Conservation (phyloP, 306 rosid species). For the Trifolium pratense region DNA sequence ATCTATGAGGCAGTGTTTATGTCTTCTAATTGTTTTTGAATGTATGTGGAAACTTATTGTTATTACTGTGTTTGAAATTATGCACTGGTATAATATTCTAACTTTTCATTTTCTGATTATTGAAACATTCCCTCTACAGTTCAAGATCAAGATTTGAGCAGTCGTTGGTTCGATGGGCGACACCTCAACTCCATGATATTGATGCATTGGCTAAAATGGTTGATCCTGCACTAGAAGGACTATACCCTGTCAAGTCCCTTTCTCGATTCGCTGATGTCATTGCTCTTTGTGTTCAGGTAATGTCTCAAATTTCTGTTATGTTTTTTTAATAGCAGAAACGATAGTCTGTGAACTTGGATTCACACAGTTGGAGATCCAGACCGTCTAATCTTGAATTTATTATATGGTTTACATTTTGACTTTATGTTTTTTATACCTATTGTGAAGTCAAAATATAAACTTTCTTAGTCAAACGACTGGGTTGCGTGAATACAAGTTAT, state of each 20-base stretch:
- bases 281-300: conserved; percentile 99
- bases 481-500: background rate
- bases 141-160: conserved; percentile 86
- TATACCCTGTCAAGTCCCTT: conserved; percentile 93
- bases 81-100: conserved; percentile 15
- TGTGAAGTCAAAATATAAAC: background rate
- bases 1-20: too few species aligned
- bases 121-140: conserved; percentile 53
- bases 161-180: conserved; percentile 95
- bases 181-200: conserved; percentile 98
- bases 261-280: conserved; percentile 96
- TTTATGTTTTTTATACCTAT: background rate
- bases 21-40: too few species aligned
- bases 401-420: background rate
- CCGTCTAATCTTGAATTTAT: background rate
- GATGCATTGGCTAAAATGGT: conserved; percentile 97
- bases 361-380: background rate
- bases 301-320: background rate
- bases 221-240: conserved; percentile 87
- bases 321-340: background rate
- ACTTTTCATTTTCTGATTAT: conserved; percentile 20
- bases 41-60: too few species aligned
- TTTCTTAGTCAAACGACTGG: background rate
- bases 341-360: background rate
- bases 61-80: background rate